Evolutionary conservation across 2,329 filamentous ascomycete genomes (phyloP), one percentile per base, ranked within the genome.

Genomic region (Epicoccum sorghinum): DNA sequence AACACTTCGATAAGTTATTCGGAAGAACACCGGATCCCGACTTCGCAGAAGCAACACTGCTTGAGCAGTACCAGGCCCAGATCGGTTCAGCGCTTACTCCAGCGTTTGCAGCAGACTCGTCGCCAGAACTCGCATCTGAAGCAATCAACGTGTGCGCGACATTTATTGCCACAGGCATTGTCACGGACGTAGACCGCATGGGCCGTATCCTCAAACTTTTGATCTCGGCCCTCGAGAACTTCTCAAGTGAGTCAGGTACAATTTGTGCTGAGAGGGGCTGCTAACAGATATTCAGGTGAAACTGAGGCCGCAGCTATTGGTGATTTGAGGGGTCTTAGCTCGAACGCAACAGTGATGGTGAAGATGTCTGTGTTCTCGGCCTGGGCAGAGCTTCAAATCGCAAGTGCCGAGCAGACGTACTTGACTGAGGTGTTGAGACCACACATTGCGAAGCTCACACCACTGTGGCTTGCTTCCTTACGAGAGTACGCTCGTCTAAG

Each of bases 181-280:
- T 99, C 7, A 97, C 92, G 0, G 95, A 98, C 74, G 87, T 98
- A 7, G 96, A 99, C 64, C 87, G 95, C n/a, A 99, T 99, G 95
- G 95, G 95, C 22, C 89, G 95, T 52, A 99, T 99, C 47, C 83
- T 99, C 52, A 98, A 97, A 77, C 89, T 96, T 1, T 82, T 99
- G 2, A 90, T 97, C 5, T 88, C 89, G 38, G 93, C 93, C 0
- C 82, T 99, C 1, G 93, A 98, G 67, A 96, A 93, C 74, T 96
- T 98, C 68, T 91, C 91, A 2, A 86, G 83, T 81, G 75, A 64
- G 78, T 67, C 24, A 14, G 6, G 2, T 14, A 14, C 8, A 9
- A 33, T 7, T 25, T 30, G 23, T n/a, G 7, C 7, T 32, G 1
- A 13, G 8, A 10, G 9, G 4, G 4, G 35, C 58, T 66, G 42